phyloP scores from a whole-genome alignment of 2,329 filamentous ascomycete species.

The Fusarium nanum region DNA sequence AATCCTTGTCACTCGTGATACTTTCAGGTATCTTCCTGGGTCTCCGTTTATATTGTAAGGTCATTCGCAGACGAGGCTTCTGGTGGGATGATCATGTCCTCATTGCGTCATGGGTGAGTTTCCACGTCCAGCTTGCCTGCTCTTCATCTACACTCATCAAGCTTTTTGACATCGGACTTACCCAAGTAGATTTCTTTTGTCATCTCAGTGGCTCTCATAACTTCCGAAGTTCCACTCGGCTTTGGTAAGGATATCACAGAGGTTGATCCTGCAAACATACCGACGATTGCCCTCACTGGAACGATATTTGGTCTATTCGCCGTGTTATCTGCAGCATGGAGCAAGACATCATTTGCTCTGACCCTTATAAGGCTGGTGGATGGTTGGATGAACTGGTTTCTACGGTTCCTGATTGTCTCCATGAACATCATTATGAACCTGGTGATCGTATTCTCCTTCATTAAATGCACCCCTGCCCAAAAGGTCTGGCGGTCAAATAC shows the following conservation, averaged over 20 bases:
- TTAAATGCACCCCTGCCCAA: not conserved
- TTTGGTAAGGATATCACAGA: slow-evolving; percentile 1
- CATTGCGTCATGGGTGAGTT: slow-evolving; percentile 7
- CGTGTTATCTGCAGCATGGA: not conserved
- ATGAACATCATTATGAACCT: slow-evolving; percentile 1
- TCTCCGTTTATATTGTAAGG: slow-evolving; percentile 3
- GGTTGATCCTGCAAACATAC: not conserved
- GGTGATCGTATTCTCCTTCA: not conserved
- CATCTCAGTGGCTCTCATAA: not conserved
- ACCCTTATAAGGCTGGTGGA: not conserved
- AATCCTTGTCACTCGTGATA: not conserved
- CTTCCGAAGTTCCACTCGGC: not conserved
- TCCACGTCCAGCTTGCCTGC: too few relatives aligned
- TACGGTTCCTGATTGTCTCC: not conserved
- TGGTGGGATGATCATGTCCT: slow-evolving; percentile 17
- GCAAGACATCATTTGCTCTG: slow-evolving; percentile 7
- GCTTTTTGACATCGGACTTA: accelerated
- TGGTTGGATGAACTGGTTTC: slow-evolving; percentile 5
- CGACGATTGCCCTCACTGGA: not conserved
- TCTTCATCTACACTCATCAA: accelerated
- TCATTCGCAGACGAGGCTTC: not conserved
- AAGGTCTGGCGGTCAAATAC: not conserved
- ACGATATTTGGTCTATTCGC: not conserved
- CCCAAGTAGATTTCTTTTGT: accelerated
- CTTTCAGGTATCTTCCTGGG: not conserved